Evolutionary conservation across 2,329 filamentous ascomycete genomes (phyloP).

Genomic region (Aspergillus pseudonomiae): DNA sequence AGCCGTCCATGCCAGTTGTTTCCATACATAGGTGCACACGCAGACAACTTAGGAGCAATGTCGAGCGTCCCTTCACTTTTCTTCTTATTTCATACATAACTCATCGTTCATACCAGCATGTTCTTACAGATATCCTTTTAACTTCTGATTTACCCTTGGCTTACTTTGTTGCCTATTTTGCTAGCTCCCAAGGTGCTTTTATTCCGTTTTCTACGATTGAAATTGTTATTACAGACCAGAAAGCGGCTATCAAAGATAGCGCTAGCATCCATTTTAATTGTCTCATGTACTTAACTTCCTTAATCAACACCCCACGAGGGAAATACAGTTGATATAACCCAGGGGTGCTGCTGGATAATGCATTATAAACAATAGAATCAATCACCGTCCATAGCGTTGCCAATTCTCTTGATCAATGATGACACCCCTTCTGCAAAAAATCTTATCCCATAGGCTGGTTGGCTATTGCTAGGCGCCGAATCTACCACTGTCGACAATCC

Average conservation of each 20-base stretch:
- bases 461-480: conserved; percentile 34
- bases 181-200: conserved; percentile 25
- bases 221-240: conserved; percentile 28
- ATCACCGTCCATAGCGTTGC: neutral
- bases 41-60: conserved; percentile 23
- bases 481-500: conserved; percentile 49
- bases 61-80: conserved; percentile 14
- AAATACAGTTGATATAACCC: conserved; percentile 24
- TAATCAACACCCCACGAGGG: conserved; percentile 33
- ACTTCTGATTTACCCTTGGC: conserved; percentile 30
- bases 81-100: conserved; percentile 25
- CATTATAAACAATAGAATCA: conserved; percentile 4
- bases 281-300: conserved; percentile 42
- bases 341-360: neutral
- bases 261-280: conserved; percentile 28
- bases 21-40: conserved; percentile 13
- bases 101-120: conserved; percentile 36
- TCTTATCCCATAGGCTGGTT: neutral
- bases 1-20: conserved; percentile 22
- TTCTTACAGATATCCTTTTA: conserved; percentile 44
- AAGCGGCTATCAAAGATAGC: conserved; percentile 32
- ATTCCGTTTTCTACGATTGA: conserved; percentile 29
- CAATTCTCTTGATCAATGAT: neutral
- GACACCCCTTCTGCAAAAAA: neutral
- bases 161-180: conserved; percentile 25